These are phyloP conservation scores for Flaveria robusta DNA, from an alignment of 129 eudicot genomes.

Conservation along the genomic window DNA sequence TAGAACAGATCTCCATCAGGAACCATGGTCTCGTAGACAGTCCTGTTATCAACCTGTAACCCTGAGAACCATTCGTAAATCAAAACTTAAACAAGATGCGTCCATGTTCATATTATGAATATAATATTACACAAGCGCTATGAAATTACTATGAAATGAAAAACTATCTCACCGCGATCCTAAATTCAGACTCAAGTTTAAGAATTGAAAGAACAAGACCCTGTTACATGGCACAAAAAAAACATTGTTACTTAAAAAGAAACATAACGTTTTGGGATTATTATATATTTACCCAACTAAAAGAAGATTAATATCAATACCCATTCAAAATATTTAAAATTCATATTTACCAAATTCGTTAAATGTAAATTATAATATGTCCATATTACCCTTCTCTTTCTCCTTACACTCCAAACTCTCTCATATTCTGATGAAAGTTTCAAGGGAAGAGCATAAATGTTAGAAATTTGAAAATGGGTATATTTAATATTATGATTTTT, in stretches of 20 bases:
- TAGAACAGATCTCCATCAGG: slow-evolving; percentile 79
- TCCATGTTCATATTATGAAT: background rate
- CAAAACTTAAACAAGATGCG: slow-evolving; percentile 14
- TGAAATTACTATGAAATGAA: background rate
- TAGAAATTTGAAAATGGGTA: background rate
- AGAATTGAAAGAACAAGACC: slow-evolving; percentile 80
- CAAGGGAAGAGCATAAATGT: background rate
- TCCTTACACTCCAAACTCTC: slow-evolving; percentile 3
- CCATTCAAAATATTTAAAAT: background rate
- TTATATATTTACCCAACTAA: background rate
- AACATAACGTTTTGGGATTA: background rate
- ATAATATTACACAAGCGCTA: background rate
- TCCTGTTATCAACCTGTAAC: slow-evolving; percentile 72
- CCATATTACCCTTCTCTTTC: background rate
- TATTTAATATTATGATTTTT: background rate
- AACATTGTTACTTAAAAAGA: background rate
- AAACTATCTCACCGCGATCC: slow-evolving; percentile 65
- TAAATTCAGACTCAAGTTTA: slow-evolving; percentile 79
- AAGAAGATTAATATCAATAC: no score
- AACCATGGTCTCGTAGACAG: slow-evolving; percentile 87
- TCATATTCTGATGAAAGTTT: background rate
- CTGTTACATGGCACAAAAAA: slow-evolving; percentile 45
- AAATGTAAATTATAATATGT: background rate
- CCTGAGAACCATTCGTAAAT: slow-evolving; percentile 45
- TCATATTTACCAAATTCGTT: background rate